Conservation (phyloP, 164 flowering plant species). For the Magnolia sinica region DNA sequence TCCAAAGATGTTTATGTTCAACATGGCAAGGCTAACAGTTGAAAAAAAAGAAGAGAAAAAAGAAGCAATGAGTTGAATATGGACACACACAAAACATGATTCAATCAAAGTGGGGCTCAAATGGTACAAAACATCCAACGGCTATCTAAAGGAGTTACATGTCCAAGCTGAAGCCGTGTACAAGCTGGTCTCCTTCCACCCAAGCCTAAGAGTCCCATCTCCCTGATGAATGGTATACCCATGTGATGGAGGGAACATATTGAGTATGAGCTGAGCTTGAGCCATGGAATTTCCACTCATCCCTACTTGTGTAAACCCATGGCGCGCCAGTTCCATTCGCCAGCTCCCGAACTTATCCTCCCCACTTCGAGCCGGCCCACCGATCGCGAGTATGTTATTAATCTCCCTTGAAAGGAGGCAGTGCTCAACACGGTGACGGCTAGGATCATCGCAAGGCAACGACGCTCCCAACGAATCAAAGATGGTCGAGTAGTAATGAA, state of each 20-base stretch:
- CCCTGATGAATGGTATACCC: constrained; percentile 65
- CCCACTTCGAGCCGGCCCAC: constrained; percentile 72
- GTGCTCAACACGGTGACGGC: constrained; percentile 48
- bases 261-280: constrained; percentile 65
- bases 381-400: constrained; percentile 58
- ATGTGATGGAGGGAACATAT: constrained; percentile 57
- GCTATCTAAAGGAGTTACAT: constrained; percentile 13
- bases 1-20: no score
- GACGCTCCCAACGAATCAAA: constrained; percentile 62
- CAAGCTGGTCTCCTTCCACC: constrained; percentile 77
- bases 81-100: not conserved
- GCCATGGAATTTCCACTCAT: constrained; percentile 66
- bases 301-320: constrained; percentile 45
- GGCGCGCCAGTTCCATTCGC: constrained; percentile 41
- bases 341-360: constrained; percentile 59
- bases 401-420: constrained; percentile 47
- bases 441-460: constrained; percentile 33
- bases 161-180: constrained; percentile 80
- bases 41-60: no score
- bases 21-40: no score
- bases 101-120: not conserved
- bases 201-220: constrained; percentile 59
- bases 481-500: constrained; percentile 64
- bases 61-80: not conserved
- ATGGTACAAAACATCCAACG: not conserved